phyloP scores from a whole-genome alignment of 2,329 filamentous ascomycete genomes.

The Periglandula ipomoeae region DNA sequence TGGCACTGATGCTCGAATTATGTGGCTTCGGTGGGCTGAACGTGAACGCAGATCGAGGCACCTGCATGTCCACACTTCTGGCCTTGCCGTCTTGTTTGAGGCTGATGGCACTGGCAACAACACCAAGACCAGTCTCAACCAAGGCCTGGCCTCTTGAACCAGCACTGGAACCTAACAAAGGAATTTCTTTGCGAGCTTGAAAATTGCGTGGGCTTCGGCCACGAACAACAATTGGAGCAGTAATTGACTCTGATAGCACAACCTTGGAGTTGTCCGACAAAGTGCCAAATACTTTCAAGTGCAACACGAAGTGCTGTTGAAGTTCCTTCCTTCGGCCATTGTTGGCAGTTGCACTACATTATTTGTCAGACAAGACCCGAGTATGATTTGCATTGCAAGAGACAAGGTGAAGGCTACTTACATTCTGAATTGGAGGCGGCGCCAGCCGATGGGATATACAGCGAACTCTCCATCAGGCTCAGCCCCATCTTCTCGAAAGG shows the following conservation, averaged over 20 bases:
- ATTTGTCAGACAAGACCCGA: constrained; percentile 1
- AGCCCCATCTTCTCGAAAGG: constrained; percentile 51
- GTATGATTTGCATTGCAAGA: constrained; percentile 11
- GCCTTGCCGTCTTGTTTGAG: constrained; percentile 47
- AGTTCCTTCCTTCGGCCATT: constrained; percentile 91
- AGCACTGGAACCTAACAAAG: constrained; percentile 67
- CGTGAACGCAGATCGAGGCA: constrained; percentile 48
- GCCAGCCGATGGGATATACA: constrained; percentile 90
- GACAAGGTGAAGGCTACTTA: constrained; percentile 47
- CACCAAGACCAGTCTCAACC: constrained; percentile 52
- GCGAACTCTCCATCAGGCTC: constrained; percentile 69
- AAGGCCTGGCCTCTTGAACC: constrained; percentile 69
- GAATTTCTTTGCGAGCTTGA: constrained; percentile 86
- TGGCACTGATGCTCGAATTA: constrained; percentile 39
- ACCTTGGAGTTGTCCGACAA: constrained; percentile 76
- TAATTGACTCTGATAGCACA: constrained; percentile 73
- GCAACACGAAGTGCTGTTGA: constrained; percentile 90
- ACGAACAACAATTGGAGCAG: constrained; percentile 86
- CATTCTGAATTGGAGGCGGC: constrained; percentile 83
- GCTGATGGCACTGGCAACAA: constrained; percentile 47
- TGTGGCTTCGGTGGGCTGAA: constrained; percentile 49
- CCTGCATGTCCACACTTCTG: constrained; percentile 41
- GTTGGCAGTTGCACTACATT: constrained; percentile 74
- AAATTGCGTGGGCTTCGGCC: constrained; percentile 92
- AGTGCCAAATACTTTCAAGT: constrained; percentile 77